Percentiles rank a stretch among this genome's conserved stretches.
These are phyloP conservation scores for Plantago coronopus DNA, from an alignment of 305 asterid genomes.

Conservation along the genomic window DNA sequence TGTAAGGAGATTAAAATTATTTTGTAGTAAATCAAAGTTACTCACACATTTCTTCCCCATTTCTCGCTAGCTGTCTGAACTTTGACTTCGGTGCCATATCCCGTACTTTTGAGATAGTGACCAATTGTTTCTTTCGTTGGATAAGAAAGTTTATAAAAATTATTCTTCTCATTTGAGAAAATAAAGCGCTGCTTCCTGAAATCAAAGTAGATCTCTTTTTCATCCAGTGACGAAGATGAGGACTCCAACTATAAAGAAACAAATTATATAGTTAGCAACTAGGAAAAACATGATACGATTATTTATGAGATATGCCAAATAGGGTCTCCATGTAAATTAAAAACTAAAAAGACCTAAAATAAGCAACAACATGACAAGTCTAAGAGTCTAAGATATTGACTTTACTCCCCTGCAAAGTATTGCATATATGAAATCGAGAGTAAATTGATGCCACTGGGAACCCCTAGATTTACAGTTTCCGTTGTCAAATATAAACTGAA, in stretches of 20 bases:
- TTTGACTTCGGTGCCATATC: conserved; percentile 92
- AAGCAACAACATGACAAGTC: conserved; percentile 2
- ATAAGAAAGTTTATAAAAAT: conserved; percentile 80
- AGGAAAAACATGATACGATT: not conserved
- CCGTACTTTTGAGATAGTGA: conserved; percentile 77
- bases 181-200: conserved; percentile 96
- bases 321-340: not conserved
- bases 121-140: conserved; percentile 91
- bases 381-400: too few species aligned
- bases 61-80: conserved; percentile 71
- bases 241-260: conserved; percentile 55
- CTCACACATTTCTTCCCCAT: conserved; percentile 98
- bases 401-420: not conserved
- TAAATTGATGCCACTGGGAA: not conserved
- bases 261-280: conserved; percentile 21
- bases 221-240: conserved; percentile 47
- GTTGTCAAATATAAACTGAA: not conserved
- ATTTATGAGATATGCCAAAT: not conserved
- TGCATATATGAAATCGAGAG: not conserved
- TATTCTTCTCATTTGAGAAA: conserved; percentile 61
- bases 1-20: conserved; percentile 13
- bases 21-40: conserved; percentile 24
- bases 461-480: not conserved
- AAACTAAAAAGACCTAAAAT: not conserved
- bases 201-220: conserved; percentile 83